Evolutionary conservation across 176 grass and related monocot genomes (phyloP), one percentile per base, ranked within the genome.

Genomic region (Bromus sterilis): DNA sequence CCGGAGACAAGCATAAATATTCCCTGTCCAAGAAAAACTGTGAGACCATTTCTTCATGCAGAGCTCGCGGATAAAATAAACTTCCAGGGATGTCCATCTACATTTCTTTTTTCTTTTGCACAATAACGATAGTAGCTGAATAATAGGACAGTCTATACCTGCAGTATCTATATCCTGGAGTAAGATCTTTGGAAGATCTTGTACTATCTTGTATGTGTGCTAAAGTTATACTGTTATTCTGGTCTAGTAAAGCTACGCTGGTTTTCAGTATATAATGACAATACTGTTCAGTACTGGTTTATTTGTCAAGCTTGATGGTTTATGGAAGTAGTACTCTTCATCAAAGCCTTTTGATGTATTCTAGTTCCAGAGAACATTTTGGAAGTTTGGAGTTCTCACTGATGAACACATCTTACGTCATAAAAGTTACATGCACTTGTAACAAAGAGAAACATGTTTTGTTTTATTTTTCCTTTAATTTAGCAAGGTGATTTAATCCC

Each of bases 1-100:
- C 97, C 97, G 66, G 97, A 99, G 10, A 99, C 97, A 15, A 99
- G 80, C 97, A 99, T 99, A 69, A 99, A 99, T 90, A 99, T 90
- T 63, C 97, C 97, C 97, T 99, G 83, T 84, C 51, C 23, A 91
- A 72, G 13, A 55, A 53, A 88, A 83, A 56, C 14, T 7, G 20
- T 72, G 16, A 81, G 71, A 40, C 13, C 15, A 24, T 55, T 56
- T 81, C n/a, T 70, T 53, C 65, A 72, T 44, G 11, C 25, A 51
- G 46, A 84, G 24, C 24, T 16, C 23, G 1, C 4, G 39, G 21
- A 3, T 20, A 2, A 5, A 30, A 72, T 15, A 39, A 77, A 26
- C 2, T 42, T 21, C 6, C 1, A 15, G 21, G 10, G 20, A 55
- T 56, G 14, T 49, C 41, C 12, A n/a, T 15, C 8, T 8, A 15